Evolutionary conservation across 2,329 filamentous ascomycete species (phyloP), one percentile per base, ranked within the genome.

Genomic region (Fusarium sp.): DNA sequence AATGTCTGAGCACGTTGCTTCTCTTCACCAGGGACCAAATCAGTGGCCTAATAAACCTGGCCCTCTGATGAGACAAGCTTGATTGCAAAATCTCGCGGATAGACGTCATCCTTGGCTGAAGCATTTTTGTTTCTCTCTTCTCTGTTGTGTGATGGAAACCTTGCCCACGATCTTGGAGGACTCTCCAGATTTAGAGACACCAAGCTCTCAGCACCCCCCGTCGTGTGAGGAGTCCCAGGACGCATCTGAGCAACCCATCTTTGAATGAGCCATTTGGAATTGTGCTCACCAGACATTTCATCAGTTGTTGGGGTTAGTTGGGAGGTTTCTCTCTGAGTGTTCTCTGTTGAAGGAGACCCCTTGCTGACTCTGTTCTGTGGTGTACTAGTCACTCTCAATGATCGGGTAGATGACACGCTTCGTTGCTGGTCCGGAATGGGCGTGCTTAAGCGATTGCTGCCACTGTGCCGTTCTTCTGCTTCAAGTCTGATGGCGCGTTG

Each of bases 131-230:
- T 80, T 40, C 80, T 78, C 61, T 79, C 76, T 31, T 76, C 74
- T 34, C 80, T 76, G 5, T 74, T 79, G 35, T 80, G 75, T 4
- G 82, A 82, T 20, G 80, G 77, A 62, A 79, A 83, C 31, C 65
- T 82, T 11, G 82, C 74, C 83, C 83, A 84, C 9, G 82, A 78
- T 16, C 70, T 72, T 6, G 81, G 80, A 31, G 78, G 78, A 6
- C 64, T 75, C 40, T 38, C 47, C 35, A 67, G 60, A 34, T 56
- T 71, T 20, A 38, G 45, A 40, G 42, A 69, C 20, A 13, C 50
- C 40, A 35, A 50, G 50, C 45, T 64, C 13, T 24, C 42, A 16
- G 60, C 42, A 13, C 20, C 34, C 4, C 63, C 54, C 18, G 34
- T 45, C 24, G 22, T 38, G 37, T 59, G 63, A 20, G 35, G 20